Evolutionary conservation across 805 yeast genomes (phyloP), one percentile per base, ranked within the genome.

Genomic region (Candida railenensis): DNA sequence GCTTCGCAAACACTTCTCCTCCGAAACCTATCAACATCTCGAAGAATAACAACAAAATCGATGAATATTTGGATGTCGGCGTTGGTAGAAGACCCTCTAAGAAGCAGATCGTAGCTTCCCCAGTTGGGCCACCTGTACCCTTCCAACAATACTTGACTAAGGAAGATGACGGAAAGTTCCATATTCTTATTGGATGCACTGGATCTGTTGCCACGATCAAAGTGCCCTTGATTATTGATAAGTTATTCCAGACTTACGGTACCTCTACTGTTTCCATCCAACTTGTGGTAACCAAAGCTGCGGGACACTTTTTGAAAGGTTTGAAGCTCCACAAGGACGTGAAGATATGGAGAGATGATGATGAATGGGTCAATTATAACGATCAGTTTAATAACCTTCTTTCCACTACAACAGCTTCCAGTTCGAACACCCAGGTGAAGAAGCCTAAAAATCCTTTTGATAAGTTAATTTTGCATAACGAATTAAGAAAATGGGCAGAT

Each of bases 131-230:
- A 1, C 82, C 83, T 15, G 83, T 83, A 1, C 92, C 92, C 21
- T 87, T 87, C 55, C 84, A 84, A 25, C 83, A 86, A 53, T 87
- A 81, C 61, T 72, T 87, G 48, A 78, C 80, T 46, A 82, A 82
- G 56, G 65, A 85, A 63, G 94, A 89, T 61, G 96, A 89, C 61
- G 87, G 84, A 38, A 91, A 90, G 59, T 75, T 89, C 47, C 99
- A 94, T 64, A 83, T 94, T 38, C 71, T 94, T 47, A 73, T 94
- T 37, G 99, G 95, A 16, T 96, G 95, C 16, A 89, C 98, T 1
- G 99, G 99, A 1, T 87, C 96, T 1, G 97, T 94, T 3, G 99
- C 99, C 3, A 89, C 98, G 2, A 89, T 94, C 52, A 94, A 94
- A 64, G 84, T 94, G 19, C 96, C 97, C 0, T 65, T 86, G 53